Evolutionary conservation across 1,284 basidiomycete genomes (phyloP), one percentile per base, ranked within the genome.

Genomic region (Chondrostereum purpureum): DNA sequence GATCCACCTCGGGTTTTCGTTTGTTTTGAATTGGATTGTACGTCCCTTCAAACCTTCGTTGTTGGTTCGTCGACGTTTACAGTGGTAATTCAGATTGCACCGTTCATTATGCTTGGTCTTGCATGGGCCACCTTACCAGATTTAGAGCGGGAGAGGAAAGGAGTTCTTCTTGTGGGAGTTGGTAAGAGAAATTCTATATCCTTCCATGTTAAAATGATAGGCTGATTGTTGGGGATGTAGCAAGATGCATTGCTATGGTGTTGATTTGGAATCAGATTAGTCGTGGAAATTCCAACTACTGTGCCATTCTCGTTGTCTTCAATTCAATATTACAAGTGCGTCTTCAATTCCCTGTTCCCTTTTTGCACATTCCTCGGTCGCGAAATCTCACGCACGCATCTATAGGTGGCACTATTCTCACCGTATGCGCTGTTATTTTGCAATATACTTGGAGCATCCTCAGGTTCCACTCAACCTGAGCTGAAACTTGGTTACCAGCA

Each of bases 111-210:
- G 91, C 75, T 92, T 5, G 89, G 68, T 0, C 59, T 91, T 20
- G 88, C 90, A 2, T 92, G 88, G 86, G 88, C 87, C 0, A 87
- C 87, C 1, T 70, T 94, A 1, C 90, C 89, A 0, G 90, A 92
- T 57, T 67, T 84, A 2, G 77, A 78, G 5, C 72, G 69, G 4
- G 80, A 82, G 52, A 70, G 80, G 36, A 70, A 83, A 0, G 87
- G 72, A 6, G 69, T 76, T 1, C 72, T 76, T 40, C 59, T 77
- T 58, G 77, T 80, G 22, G 77, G 83, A 5, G 59, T 31, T 31
- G 27, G 27, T 31, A 31, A 8, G 27, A 31, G 27, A 31, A 31
- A 8, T 8, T 31, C 27, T 31, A 31, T 31, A n/a, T n/a, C 27
- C 27, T 31, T 31, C n/a, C n/a, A n/a, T n/a, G n/a, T n/a, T n/a